Evolutionary conservation across 345 rosid species (phyloP), one percentile per base, ranked within the genome.

Genomic region (Brassica juncea): DNA sequence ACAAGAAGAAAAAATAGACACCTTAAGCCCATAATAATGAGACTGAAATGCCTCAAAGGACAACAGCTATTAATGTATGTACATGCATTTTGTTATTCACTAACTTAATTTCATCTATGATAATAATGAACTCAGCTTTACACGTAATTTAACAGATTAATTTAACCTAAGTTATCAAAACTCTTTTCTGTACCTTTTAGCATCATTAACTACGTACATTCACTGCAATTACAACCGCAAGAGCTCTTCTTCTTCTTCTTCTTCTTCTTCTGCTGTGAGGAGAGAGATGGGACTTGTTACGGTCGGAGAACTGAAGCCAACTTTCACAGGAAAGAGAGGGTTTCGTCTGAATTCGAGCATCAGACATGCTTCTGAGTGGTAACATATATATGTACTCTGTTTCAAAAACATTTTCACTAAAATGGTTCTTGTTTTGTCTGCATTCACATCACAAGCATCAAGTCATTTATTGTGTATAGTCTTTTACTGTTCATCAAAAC

Each of bases 331-430:
- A 70, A 95, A 95, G 88, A 88, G 96, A 85, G 82, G 90, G 0
- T 95, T 91, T 82, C 96, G 98, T 76, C 90, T 94, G 25, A 91
- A 86, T 75, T 89, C 98, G 12, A 95, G 87, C 59, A 91, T 93
- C 75, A 89, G 97, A 79, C 98, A 95, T 83, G 93, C 98, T 75
- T 86, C 98, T 67, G 99, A 93, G 88, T 95, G 99, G 98, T 95
- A 89, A 80, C 67, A 42, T 70, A 27, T 72, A 27, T 66, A 49
- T 10, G 27, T 5, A 54, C 10, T 54, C 59, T 54, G 23, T 15
- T 16, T 52, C 58, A 52, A 52, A 52, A 47, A 47, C 55, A 23
- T 77, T 63, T 4, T 71, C 5, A 71, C 44, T 14, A 14, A 54
- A 5, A 54, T 15, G 9, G 19, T 79, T 79, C 73, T 71, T 76